Evolutionary conservation across 2,329 filamentous ascomycete species (phyloP), one percentile per base, ranked within the genome.

Genomic region (Aureobasidium sp.): DNA sequence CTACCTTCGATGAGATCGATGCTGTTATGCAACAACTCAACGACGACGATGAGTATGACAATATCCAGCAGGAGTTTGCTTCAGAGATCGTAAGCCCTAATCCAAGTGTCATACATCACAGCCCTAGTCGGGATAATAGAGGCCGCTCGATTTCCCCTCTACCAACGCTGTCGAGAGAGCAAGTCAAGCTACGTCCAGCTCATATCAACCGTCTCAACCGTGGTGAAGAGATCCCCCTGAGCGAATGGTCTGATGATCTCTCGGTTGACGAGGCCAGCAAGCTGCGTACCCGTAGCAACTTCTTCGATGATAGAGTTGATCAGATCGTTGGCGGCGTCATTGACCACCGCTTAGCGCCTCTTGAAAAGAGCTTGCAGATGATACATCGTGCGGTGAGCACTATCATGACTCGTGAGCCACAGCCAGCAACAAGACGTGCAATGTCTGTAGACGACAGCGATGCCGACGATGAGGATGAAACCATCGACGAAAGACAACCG

Each of bases 301-400:
- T 96, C 81, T 97, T 97, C 69, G 91, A 97, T 70, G 87, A 85
- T 50, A 91, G 90, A 70, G 90, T 99, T 65, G 91, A 96, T 71
- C 86, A 91, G 55, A 77, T 97, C 65, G 89, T 99, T 66, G 89
- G 89, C 58, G 84, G 83, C 52, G 80, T 94, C 3, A 76, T 99
- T 57, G 85, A 91, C 58, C 83, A 86, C 64, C 86, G 89, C 44
- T 80, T 99, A 8, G 84, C 85, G 62, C 93, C 94, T 37, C 77
- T 99, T 34, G 90, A 97, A 74, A 85, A 86, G 70, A 84, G 86
- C n/a, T 75, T 99, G 62, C 82, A 85, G 59, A 81, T 81, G 30
- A 95, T 97, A 42, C 89, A 93, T 30, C 67, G 62, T 41, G 64
- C 66, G 36, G 65, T 71, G 11, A 62, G 48, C 30, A 79, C 54